A percentile compares a stretch with the other conserved stretches of the same genome.
Conservation (phyloP, 1,284 basidiomycete species). For the Naganishia albida region DNA sequence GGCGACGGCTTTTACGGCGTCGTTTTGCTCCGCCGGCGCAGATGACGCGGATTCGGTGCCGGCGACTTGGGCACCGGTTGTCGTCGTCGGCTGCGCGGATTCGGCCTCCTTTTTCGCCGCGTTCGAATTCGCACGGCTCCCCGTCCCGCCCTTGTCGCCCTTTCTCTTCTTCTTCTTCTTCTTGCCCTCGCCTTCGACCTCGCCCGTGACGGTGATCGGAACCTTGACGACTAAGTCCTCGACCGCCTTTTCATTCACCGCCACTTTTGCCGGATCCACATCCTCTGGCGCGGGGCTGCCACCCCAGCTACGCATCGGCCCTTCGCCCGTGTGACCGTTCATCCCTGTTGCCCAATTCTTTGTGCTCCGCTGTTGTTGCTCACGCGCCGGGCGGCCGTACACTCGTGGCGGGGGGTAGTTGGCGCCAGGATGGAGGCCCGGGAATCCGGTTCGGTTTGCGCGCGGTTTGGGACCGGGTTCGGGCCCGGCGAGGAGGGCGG, state of each 20-base stretch:
- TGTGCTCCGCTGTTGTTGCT: not conserved
- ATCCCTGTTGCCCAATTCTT: slow-evolving; percentile 37
- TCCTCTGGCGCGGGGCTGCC: slow-evolving; percentile 38
- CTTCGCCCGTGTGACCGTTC: slow-evolving; percentile 40
- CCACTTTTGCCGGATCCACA: slow-evolving; percentile 23
- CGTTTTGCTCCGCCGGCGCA: not conserved
- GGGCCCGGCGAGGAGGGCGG: slow-evolving; percentile 20
- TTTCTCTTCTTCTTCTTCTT: slow-evolving; percentile 50
- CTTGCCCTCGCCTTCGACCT: slow-evolving; percentile 24
- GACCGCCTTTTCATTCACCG: slow-evolving; percentile 13
- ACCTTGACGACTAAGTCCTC: not conserved
- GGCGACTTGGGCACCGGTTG: slow-evolving; percentile 48
- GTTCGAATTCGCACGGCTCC: slow-evolving; percentile 50
- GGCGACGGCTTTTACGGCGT: slow-evolving; percentile 2
- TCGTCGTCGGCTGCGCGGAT: not conserved
- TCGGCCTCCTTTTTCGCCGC: slow-evolving; percentile 39
- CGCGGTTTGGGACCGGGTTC: not conserved
- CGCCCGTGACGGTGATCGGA: not conserved
- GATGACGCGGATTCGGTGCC: not conserved
- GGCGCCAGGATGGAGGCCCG: slow-evolving; percentile 29
- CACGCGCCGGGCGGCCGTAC: slow-evolving; percentile 8
- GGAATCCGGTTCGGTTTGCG: slow-evolving; percentile 24
- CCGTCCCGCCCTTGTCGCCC: slow-evolving; percentile 53
- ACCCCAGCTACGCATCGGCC: slow-evolving; percentile 52
- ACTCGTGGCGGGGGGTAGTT: slow-evolving; percentile 28